Conservation (phyloP, 306 rosid species). For the Styphnolobium japonicum region DNA sequence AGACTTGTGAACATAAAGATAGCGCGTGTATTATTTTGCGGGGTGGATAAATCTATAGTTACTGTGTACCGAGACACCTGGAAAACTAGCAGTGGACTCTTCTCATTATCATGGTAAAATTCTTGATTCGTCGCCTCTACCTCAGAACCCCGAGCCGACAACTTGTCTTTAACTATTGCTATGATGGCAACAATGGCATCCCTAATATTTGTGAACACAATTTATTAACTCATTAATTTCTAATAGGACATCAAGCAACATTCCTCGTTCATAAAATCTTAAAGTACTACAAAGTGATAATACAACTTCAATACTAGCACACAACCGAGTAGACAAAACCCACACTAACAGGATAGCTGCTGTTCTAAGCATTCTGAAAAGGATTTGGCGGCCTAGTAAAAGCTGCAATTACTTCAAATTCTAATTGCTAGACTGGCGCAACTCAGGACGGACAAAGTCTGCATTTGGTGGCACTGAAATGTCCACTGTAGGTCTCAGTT, state of each 20-base stretch:
- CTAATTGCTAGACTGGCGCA: slow-evolving; percentile 66
- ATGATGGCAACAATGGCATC: background rate
- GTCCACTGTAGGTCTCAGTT: slow-evolving; percentile 90
- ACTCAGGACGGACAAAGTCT: slow-evolving; percentile 93
- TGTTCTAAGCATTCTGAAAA: background rate
- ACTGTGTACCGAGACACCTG: background rate
- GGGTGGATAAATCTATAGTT: background rate
- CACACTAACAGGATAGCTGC: background rate
- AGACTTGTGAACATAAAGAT: no score
- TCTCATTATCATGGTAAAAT: background rate
- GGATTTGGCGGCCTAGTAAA: slow-evolving; percentile 21
- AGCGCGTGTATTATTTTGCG: background rate
- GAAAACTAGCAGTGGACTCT: background rate
- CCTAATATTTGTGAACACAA: background rate
- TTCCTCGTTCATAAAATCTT: slow-evolving; percentile 20
- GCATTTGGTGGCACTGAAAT: slow-evolving; percentile 89
- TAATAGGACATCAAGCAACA: slow-evolving; percentile 5
- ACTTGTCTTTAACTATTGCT: background rate
- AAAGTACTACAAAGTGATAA: background rate
- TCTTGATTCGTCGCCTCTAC: background rate
- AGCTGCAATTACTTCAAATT: background rate
- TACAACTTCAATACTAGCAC: slow-evolving; percentile 19
- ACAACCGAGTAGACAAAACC: slow-evolving; percentile 17
- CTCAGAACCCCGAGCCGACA: background rate
- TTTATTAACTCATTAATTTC: slow-evolving; percentile 12